These are phyloP conservation scores for Pseudopyrenochaeta lycopersici DNA, from an alignment of 2,329 filamentous ascomycete species.

Conservation along the genomic window DNA sequence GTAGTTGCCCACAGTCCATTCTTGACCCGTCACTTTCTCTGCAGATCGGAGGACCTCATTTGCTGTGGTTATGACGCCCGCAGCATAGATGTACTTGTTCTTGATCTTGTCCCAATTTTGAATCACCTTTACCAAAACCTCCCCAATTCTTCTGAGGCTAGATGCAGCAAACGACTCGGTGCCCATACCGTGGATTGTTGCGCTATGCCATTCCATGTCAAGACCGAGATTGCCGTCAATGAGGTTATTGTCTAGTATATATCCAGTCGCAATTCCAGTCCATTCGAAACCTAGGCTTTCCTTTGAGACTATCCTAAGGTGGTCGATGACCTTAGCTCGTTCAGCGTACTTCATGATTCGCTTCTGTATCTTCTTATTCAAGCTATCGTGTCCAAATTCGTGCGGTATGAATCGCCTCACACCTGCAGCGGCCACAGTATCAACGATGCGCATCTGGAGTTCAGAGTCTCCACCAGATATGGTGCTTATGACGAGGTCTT, in stretches of 20 bases:
- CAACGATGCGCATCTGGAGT: slow-evolving; percentile 44
- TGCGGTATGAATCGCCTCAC: slow-evolving; percentile 54
- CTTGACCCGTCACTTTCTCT: slow-evolving; percentile 33
- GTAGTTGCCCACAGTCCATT: slow-evolving; percentile 43
- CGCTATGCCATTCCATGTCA: slow-evolving; percentile 52
- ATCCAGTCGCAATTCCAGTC: slow-evolving; percentile 47
- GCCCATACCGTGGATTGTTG: slow-evolving; percentile 48
- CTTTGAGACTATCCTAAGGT: slow-evolving; percentile 31
- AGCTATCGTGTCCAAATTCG: slow-evolving; percentile 51
- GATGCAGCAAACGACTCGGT: slow-evolving; percentile 47
- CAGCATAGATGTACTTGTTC: slow-evolving; percentile 48
- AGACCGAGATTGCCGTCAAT: slow-evolving; percentile 48
- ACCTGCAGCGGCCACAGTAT: slow-evolving; percentile 51
- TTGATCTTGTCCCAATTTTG: slow-evolving; percentile 44
- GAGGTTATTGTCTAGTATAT: slow-evolving; percentile 42
- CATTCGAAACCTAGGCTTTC: slow-evolving; percentile 36
- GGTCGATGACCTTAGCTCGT: slow-evolving; percentile 39
- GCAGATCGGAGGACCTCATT: slow-evolving; percentile 43
- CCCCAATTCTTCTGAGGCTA: slow-evolving; percentile 43
- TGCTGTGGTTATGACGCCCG: slow-evolving; percentile 41
- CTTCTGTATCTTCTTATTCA: slow-evolving; percentile 40
- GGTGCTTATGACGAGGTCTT: slow-evolving; percentile 50
- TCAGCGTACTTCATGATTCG: slow-evolving; percentile 40
- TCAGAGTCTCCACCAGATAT: slow-evolving; percentile 36
- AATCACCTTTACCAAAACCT: slow-evolving; percentile 35